Conservation (phyloP, 345 rosid species). For the Syzygium oleosum region DNA sequence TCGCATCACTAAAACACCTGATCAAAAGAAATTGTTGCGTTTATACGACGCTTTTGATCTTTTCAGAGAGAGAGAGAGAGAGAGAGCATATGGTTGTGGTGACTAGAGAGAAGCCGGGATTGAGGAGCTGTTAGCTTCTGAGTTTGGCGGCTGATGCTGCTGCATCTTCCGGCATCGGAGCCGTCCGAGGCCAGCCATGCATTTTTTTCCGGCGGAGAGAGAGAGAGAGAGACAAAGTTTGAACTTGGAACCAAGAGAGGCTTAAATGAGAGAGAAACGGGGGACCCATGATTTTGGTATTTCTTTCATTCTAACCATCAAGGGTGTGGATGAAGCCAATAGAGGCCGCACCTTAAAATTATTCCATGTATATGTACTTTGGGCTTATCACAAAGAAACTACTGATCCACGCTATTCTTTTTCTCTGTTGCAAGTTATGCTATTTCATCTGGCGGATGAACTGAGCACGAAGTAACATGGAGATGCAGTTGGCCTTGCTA, state of each 20-base stretch:
- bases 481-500: background rate
- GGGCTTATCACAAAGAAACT: background rate
- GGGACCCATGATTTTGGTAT: no score
- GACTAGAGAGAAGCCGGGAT: slow-evolving; percentile 47
- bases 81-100: slow-evolving; percentile 44
- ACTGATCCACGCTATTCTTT: background rate
- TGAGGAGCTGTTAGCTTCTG: slow-evolving; percentile 57
- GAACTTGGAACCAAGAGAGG: no score
- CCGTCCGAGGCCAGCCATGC: slow-evolving; percentile 50
- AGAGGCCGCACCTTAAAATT: no score
- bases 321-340: no score
- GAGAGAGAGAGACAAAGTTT: no score
- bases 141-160: slow-evolving; percentile 64
- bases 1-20: no score
- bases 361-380: background rate
- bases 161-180: slow-evolving; percentile 45
- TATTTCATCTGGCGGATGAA: background rate
- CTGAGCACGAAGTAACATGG: background rate
- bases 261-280: no score
- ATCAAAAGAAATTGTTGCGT: no score
- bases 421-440: background rate
- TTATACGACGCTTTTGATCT: no score
- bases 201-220: no score
- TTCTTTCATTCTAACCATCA: no score
- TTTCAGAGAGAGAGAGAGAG: background rate